A percentile compares a stretch with the other conserved stretches of the same genome.
phyloP scores from a whole-genome alignment of 2,329 filamentous ascomycete genomes.

The Pseudogymnoascus verrucosus region DNA sequence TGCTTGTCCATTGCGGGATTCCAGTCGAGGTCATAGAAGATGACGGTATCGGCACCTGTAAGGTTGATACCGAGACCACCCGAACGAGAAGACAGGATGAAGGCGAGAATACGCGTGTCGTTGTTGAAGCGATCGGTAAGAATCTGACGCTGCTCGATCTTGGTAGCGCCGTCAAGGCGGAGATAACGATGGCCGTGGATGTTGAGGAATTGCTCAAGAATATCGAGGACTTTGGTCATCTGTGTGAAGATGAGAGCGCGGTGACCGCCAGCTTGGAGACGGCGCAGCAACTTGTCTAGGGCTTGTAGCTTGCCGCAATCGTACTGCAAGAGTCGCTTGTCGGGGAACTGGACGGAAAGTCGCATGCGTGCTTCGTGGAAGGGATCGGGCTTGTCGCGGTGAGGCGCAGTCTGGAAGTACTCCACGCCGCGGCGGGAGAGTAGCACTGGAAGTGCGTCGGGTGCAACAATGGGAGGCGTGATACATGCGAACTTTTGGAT shows the following conservation, averaged over 20 bases:
- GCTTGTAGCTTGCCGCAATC: constrained; percentile 95
- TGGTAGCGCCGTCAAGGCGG: constrained; percentile 90
- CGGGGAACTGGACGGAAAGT: constrained; percentile 90
- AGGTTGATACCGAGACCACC: constrained; percentile 94
- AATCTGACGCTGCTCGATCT: constrained; percentile 90
- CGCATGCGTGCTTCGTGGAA: constrained; percentile 93
- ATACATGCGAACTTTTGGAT: constrained; percentile 88
- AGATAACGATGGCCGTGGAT: constrained; percentile 97
- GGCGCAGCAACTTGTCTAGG: constrained; percentile 75
- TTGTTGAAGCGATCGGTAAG: constrained; percentile 96
- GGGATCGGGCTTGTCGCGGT: constrained; percentile 61
- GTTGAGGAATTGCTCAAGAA: constrained; percentile 94
- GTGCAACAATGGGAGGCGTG: constrained; percentile 79
- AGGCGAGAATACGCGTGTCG: constrained; percentile 83
- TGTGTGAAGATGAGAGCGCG: constrained; percentile 97
- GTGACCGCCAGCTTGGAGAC: constrained; percentile 81
- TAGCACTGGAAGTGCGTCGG: constrained; percentile 62
- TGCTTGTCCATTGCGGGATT: constrained; percentile 99
- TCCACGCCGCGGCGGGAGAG: constrained; percentile 54
- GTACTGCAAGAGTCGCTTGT: constrained; percentile 92
- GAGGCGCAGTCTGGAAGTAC: constrained; percentile 48
- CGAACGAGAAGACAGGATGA: constrained; percentile 90
- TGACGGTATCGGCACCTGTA: constrained; percentile 92
- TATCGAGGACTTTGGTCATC: constrained; percentile 98
- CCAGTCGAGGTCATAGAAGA: constrained; percentile 99